Evolutionary conservation across 441 rosid genomes (phyloP), one percentile per base, ranked within the genome.

Genomic region (Gossypium schwendimanii): DNA sequence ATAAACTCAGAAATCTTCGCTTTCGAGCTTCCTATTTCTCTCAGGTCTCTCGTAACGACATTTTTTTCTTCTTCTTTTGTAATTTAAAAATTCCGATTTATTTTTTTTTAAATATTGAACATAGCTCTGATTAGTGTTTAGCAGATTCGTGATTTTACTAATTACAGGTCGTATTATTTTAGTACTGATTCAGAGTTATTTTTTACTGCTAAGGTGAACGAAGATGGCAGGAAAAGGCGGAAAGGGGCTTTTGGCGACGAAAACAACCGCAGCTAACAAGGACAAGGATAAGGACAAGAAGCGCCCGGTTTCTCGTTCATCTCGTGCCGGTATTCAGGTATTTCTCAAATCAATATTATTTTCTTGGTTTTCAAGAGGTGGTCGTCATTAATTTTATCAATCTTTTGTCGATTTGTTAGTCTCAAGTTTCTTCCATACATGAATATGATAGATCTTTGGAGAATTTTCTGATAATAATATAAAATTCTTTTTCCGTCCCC

Each of bases 281-380:
- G 92, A 84, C 39, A 88, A 87, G 63, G 93, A 88, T 33, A 88
- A 86, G 76, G 89, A 89, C 71, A 94, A 94, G 95, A 94, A 90
- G 84, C 84, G 85, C 47, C 94, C 97, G 0, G 78, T 81, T 54
- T 91, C 98, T 73, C 87, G 98, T 39, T 94, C 98, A 36, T 91
- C 98, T 70, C 98, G 98, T 70, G 98, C 98, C 8, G 98, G 98
- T 11, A 89, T 94, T 64, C 97, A 90, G 93, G 97, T 93, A 53
- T 15, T 9, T 11, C 1, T 33, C 41, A 7, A 1, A 4, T 1
- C 3, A 6, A 2, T 0, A 15, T 31, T 20, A 21, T 21, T 10
- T 69, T 2, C 17, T 69, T 33, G 10, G 11, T 52, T 26, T 50
- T 28, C 18, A 4, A 14, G 2, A 14, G 17, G 20, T n/a, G 6